Evolutionary conservation across 108 stramenopile genomes (phyloP).

Genomic region (Cyclotella baltica): DNA sequence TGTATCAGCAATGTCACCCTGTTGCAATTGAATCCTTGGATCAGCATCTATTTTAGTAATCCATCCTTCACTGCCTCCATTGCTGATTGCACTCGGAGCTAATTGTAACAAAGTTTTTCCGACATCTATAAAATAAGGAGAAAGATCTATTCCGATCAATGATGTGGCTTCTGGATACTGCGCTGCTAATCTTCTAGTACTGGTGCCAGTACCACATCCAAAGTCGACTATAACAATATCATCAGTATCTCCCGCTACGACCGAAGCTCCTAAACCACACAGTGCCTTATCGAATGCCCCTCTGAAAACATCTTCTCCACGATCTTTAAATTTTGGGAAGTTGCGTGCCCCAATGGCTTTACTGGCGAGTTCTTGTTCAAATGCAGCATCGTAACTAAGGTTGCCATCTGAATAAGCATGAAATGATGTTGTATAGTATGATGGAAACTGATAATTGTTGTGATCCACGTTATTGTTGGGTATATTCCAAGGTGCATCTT

Average conservation of each 20-base stretch:
- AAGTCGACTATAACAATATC: slow-evolving; percentile 64
- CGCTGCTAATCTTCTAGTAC: slow-evolving; percentile 69
- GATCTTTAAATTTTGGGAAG: slow-evolving; percentile 68
- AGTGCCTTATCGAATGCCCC: slow-evolving; percentile 74
- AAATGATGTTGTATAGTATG: slow-evolving; percentile 67
- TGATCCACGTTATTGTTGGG: slow-evolving; percentile 13
- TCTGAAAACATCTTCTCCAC: slow-evolving; percentile 83
- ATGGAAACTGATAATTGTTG: slow-evolving; percentile 37
- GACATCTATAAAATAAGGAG: slow-evolving; percentile 74
- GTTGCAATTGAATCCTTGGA: slow-evolving; percentile 63
- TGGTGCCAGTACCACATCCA: slow-evolving; percentile 83
- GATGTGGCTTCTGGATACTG: slow-evolving; percentile 63
- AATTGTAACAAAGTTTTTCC: slow-evolving; percentile 61
- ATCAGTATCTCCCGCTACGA: slow-evolving; percentile 26
- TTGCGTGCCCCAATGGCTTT: slow-evolving; percentile 80
- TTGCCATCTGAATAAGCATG: slow-evolving; percentile 85
- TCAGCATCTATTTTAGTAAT: slow-evolving; percentile 66
- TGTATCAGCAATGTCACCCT: slow-evolving; percentile 67
- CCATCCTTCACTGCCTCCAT: slow-evolving; percentile 53
- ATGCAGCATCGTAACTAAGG: slow-evolving; percentile 77
- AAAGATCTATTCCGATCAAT: slow-evolving; percentile 73
- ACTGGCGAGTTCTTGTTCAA: slow-evolving; percentile 81
- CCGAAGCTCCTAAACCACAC: slow-evolving; percentile 54
- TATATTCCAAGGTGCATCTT: slow-evolving; percentile 49
- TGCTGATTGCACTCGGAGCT: slow-evolving; percentile 50